Percentiles rank a stretch among this genome's conserved stretches.
Evolutionary conservation across 2,329 filamentous ascomycete species (phyloP).

Genomic region (Trichoderma asperellum): DNA sequence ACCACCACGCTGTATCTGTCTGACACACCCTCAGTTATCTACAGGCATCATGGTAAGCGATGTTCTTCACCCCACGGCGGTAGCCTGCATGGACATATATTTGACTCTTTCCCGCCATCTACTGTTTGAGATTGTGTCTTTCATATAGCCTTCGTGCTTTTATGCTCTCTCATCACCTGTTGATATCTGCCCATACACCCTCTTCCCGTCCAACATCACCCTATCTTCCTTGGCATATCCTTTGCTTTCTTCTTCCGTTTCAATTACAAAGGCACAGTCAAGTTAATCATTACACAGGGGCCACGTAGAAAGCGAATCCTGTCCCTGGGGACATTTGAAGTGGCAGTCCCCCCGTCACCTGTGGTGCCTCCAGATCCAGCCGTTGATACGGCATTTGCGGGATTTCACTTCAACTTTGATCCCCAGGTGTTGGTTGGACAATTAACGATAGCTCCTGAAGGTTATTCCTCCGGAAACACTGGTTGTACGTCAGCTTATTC

Average conservation of each 20-base stretch:
- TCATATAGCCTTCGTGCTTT: neutral
- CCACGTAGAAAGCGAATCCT: constrained; percentile 39
- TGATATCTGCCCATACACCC: neutral
- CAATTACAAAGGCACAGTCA: constrained; percentile 38
- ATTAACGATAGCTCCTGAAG: constrained; percentile 39
- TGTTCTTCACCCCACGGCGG: constrained; percentile 44
- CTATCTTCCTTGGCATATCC: neutral
- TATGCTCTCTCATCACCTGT: neutral
- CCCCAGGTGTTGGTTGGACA: constrained; percentile 37
- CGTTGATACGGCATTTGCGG: constrained; percentile 35
- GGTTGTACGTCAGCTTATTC: constrained; percentile 4
- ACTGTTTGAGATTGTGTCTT: constrained; percentile 30
- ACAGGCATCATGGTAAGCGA: constrained; percentile 56
- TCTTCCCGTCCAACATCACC: constrained; percentile 11
- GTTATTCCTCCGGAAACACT: constrained; percentile 26
- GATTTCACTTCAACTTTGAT: constrained; percentile 35
- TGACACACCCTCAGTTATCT: constrained; percentile 46
- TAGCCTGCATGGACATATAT: constrained; percentile 52
- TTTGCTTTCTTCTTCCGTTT: neutral
- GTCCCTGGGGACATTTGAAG: constrained; percentile 35
- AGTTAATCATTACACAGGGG: constrained; percentile 46
- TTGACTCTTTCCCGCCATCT: constrained; percentile 41
- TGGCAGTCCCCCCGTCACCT: constrained; percentile 33
- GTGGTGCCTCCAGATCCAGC: constrained; percentile 33
- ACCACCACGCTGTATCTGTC: constrained; percentile 41